Conservation (phyloP, 2,329 filamentous ascomycete species). For the Clarireedia hainanense region DNA sequence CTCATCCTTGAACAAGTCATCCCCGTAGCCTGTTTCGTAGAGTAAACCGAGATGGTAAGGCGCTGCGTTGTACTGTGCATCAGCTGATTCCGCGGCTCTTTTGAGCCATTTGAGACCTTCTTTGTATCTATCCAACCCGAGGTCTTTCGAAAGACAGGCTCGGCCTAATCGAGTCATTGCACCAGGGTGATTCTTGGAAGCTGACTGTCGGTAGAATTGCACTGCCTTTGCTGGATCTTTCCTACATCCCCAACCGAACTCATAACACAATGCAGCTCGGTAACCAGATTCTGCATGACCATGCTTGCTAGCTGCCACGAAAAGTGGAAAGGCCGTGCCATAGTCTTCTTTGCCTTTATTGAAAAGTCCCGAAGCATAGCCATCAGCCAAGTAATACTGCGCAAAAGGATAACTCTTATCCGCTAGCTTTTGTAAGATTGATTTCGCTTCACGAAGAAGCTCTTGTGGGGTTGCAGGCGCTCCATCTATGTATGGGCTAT, state of each 20-base stretch:
- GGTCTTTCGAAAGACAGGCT: conserved; percentile 81
- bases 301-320: conserved; percentile 89
- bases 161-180: conserved; percentile 89
- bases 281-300: conserved; percentile 95
- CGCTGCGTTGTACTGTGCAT: conserved; percentile 83
- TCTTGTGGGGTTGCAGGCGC: conserved; percentile 51
- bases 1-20: conserved; percentile 87
- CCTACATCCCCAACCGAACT: conserved; percentile 94
- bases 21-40: conserved; percentile 89
- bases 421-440: conserved; percentile 77
- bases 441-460: conserved; percentile 77
- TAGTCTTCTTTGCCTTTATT: conserved; percentile 91
- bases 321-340: conserved; percentile 84
- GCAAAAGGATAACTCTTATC: conserved; percentile 92
- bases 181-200: conserved; percentile 89
- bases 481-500: conserved; percentile 39
- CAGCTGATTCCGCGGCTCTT: conserved; percentile 80
- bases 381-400: conserved; percentile 94
- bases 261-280: conserved; percentile 87
- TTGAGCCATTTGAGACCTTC: conserved; percentile 97
- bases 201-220: conserved; percentile 84
- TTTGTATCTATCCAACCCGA: conserved; percentile 76
- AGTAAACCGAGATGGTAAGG: conserved; percentile 84
- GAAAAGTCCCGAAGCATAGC: conserved; percentile 88
- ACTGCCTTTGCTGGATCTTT: conserved; percentile 87